Conservation (phyloP, 164 flowering plant species). For the Vitis vinifera region ASM3070453v1 NC_081810.1:3638001-3638500, state of each 20-base stretch:
- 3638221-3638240: too few relatives aligned
- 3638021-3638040: constrained; percentile 32
- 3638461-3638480: neutral
- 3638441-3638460: neutral
- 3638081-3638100: constrained; percentile 1
- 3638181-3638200: too few relatives aligned
- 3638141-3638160: too few relatives aligned
- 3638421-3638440: neutral
- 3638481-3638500: neutral
- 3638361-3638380: neutral
- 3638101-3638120: neutral
- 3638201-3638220: too few relatives aligned
- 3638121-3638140: neutral
- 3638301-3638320: too few relatives aligned
- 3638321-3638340: too few relatives aligned
- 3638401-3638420: neutral
- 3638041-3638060: constrained; percentile 48
- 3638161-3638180: too few relatives aligned
- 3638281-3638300: too few relatives aligned
- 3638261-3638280: too few relatives aligned
- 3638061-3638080: constrained; percentile 4
- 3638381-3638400: neutral
- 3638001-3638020: constrained; percentile 67
- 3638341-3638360: too few relatives aligned
- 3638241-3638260: too few relatives aligned